Base-by-base conservation (phyloP, 176 grass and related monocot species). In the Oryza brachyantha region DNA sequence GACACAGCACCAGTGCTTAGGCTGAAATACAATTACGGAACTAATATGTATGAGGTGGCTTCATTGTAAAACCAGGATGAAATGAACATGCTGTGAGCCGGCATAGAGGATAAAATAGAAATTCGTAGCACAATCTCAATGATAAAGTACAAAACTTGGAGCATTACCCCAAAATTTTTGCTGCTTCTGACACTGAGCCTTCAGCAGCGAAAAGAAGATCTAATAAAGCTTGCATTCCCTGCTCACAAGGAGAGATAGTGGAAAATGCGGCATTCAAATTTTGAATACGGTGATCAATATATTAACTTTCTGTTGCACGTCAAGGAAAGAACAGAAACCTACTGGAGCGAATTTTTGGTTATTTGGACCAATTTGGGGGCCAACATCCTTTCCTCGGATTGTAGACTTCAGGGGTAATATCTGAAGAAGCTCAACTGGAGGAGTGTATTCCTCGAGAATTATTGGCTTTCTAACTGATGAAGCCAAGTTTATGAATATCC, bases 191-290 rank as follows among this genome's bases (percentile, higher is more conserved):
- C 13, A 98, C 85, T 41, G 92, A 98, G 61, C 96, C 96, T 83
- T 94, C 92, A 75, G 93, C 80, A 79, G 92, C 89, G 86, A 66
- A 91, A 63, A 94, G 78, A 77, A 98, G 86, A 86, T 98, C 96
- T 74, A 98, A 74, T 45, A 98, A 87, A 91, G 92, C 90, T 81
- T 98, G 92, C 92, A 98, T 94, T 81, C 96, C 96, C 96, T 98
- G 78, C 67, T 68, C 76, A 74, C 61, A 31, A 1, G 61, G 34
- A 68, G 41, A 69, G n/a, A 64, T 64, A 43, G 52, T 8, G 13
- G 7, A 37, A 36, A 83, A n/a, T 21, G 5, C 13, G 19, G 3
- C 7, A 43, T 70, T 58, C 8, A 58, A 42, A 64, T 64, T 64
- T 63, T 16, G 1, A 75, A 42, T 21, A 4, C 6, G 42, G 10